Evolutionary conservation across 768 basidiomycete species (phyloP), one percentile per base, ranked within the genome.

Genomic region (Agaricus subrufescens): DNA sequence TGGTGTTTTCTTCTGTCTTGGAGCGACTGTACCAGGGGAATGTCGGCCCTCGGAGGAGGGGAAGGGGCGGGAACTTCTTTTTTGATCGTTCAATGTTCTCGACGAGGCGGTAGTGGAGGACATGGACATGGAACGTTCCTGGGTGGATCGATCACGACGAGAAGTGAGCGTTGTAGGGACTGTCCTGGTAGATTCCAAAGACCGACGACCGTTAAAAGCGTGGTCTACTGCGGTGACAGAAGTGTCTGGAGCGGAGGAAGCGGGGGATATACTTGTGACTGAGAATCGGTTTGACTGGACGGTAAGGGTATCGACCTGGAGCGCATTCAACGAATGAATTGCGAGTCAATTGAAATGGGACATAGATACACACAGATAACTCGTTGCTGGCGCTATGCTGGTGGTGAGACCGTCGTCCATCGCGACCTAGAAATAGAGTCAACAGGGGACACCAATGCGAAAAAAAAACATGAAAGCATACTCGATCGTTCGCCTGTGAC

Each of bases 111-210:
- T 71, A n/a, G 82, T 74, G 12, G 86, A 81, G 30, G 87, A 88
- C 76, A 91, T 82, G 52, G 89, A 91, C 73, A 91, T 79, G 46
- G 89, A 75, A 29, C 91, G 83, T 71, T 91, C 89, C 61, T 87
- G 85, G 3, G 71, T 62, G 3, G 72, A 65, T 53, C 85, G 83
- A 61, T 89, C 85, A 46, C 85, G 80, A 54, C 83, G 82, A 58
- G 79, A 74, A 37, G 68, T 70, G 25, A 69, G 59, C 46, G 75
- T 67, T 34, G 75, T 78, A 26, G 86, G 84, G 46, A 84, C 73
- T 2, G 84, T 85, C 57, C 82, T 80, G 25, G 78, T 62, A 8
- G 89, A 89, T 59, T 93, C 91, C 5, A 85, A 83, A 3, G 89
- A 91, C 56, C 84, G 80, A 46, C 90, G 73, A 29, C 74, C 68